Base-by-base conservation (phyloP, 1,139 yeast genomes). In the Kluyveromyces sp. region DNA sequence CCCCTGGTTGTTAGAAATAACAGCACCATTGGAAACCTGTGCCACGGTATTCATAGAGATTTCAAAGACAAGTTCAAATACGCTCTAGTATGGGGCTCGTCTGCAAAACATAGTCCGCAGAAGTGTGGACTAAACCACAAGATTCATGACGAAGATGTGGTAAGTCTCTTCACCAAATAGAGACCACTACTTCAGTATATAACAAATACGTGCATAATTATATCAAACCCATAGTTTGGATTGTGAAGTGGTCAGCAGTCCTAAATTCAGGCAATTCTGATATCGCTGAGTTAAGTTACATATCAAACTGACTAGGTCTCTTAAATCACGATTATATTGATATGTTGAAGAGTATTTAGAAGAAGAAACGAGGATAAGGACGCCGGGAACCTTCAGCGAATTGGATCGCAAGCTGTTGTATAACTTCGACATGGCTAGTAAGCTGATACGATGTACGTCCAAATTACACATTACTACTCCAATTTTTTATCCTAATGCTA, bases 71-170 rank as follows among this genome's bases (percentile, higher is more conserved):
- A 85, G 60, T 92, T 92, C 70, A 85, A 88, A 61, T 87, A 88
- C 62, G 97, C 97, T 1, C 68, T 88, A 56, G 96, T 92, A 9
- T 92, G 97, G 97, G 98, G 98, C 0, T 80, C 89, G 1, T 83
- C 94, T 42, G 85, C 96, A 4, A 92, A 92, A 63, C 96, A 88
- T 61, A 85, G 94, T 36, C 98, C 98, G 2, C 98, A 92, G 60
- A 88, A 88, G 61, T 89, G 97, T 70, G 97, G 98, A 0, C 70
- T 92, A 48, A 75, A 65, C 49, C 98, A 92, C 62, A 72, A 72
- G 36, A 81, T 92, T 15, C 80, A 85, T 52, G 98, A 92, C 59
- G 97, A 89, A 59, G 98, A 92, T 62, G 98, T 92, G 25, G 89
- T 92, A 12, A 83, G 94, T 47, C 79, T 92, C 47, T 86, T 89